Evolutionary conservation across 2,329 filamentous ascomycete genomes (phyloP), one percentile per base, ranked within the genome.

Genomic region (Cyphellophora attinorum): DNA sequence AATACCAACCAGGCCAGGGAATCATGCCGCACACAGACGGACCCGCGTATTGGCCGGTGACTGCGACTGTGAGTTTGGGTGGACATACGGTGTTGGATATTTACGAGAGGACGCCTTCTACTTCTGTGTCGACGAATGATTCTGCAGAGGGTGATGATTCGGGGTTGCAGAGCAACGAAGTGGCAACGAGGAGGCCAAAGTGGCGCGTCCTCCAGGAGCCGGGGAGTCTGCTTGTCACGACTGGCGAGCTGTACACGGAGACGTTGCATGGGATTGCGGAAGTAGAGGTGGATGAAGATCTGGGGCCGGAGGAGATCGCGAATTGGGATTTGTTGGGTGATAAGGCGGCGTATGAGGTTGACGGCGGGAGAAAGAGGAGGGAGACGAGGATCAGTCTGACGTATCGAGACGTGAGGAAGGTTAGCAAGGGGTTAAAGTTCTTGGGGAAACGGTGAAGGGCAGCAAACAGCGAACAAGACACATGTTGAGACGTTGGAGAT

Each of bases 1-100:
- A 95, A 57, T 98, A 96, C 57, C 69, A 70, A 2, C 76, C 84
- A 0, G 85, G 84, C 2, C 75, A 94, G 43, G 89, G 89, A n/a
- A 96, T 96, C 46, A 93, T 95, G 84, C 79, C 88, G 30, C 89
- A 96, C 57, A 91, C 95, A 67, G 89, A 98, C 56, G 91, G 89
- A 2, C 64, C 73, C 6, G 85, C 89, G 6, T 98, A 98, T 55
- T 73, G 82, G 53, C 82, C 82, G 2, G 76, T 93, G 11, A 89
- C 95, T 10, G 91, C 85, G 45, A 96, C 91, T 2, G 79, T 96
- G 43, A 93, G 85, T 60, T 63, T 98, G 5, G 85, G 85, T 0
- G 75, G 76, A 6, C 75, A 75, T 31, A 65, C 93, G 6, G 85
- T 89, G 38, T 66, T 96, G 33, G 79, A 93, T 48, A 64, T 96